phyloP scores from a whole-genome alignment of 2,329 filamentous ascomycete genomes.

The Claviceps pazoutovae region DNA sequence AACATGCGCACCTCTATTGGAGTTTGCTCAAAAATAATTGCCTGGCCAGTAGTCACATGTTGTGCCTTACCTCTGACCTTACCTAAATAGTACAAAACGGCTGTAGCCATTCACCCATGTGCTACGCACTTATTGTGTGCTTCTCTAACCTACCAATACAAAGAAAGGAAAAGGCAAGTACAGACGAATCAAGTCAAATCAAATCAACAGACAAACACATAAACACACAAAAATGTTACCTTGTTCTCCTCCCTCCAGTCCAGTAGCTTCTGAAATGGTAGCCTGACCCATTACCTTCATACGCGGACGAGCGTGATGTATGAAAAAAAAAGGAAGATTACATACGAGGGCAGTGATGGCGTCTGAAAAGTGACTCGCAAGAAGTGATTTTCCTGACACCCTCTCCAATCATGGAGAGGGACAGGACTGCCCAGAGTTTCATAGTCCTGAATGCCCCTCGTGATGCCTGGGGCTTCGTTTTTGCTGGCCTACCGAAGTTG shows the following conservation, averaged over 20 bases:
- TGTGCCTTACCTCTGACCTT: constrained; percentile 42
- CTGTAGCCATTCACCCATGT: constrained; percentile 2
- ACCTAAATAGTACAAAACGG: constrained; percentile 22
- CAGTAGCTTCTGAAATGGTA: constrained; percentile 5
- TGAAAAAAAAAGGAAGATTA: background rate
- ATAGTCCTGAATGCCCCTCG: background rate
- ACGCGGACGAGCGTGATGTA: background rate
- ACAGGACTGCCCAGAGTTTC: background rate
- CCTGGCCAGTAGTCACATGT: constrained; percentile 22
- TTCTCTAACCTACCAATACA: constrained; percentile 7
- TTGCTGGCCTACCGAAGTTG: background rate
- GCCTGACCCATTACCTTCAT: constrained; percentile 1
- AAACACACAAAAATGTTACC: constrained; percentile 1
- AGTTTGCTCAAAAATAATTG: background rate
- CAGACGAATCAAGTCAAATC: background rate
- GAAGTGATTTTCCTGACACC: background rate
- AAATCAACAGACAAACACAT: background rate
- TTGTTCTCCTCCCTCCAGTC: constrained; percentile 8
- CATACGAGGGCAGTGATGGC: background rate
- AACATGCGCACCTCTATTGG: too few species aligned
- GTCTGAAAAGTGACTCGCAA: background rate
- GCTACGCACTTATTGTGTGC: constrained; percentile 2
- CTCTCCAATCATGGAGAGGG: background rate
- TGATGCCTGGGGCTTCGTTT: background rate
- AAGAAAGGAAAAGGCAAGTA: constrained; percentile 1